Base-by-base conservation (phyloP, 1,284 basidiomycete species). In the Cystobasidium pallidum region DNA sequence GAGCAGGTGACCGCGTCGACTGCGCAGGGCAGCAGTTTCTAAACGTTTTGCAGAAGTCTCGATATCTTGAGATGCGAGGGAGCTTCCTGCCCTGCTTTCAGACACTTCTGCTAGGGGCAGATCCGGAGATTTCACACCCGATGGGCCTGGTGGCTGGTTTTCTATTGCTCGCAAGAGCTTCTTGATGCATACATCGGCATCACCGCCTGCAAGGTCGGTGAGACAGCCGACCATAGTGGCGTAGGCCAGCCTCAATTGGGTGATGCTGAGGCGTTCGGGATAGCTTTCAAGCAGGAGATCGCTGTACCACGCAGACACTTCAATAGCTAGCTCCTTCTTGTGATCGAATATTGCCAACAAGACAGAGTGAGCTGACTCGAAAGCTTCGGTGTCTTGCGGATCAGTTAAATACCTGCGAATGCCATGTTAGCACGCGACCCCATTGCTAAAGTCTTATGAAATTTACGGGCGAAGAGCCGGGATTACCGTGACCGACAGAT, bases 301-400 rank as follows among this genome's bases (percentile, higher is more conserved):
- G 3, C 72, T 72, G 51, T 78, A 78, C 75, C 75, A 77, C 0
- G 72, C 65, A 8, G 73, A 62, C 4, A 77, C 26, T 0, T 72
- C 74, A 17, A 54, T 30, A 1, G 67, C 58, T 39, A 72, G 70
- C 0, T 30, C 28, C 55, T 75, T 77, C 26, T 41, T 32, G 8
- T 64, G 30, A 24, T 15, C 62, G 34, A 61, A 59, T 51, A 77
- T 43, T 3, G 77, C 76, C 28, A 78, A 73, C 21, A 78, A 21
- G 32, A 75, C 76, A 1, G 77, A 77, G 43, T 78, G 77, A 0
- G 77, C 77, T 2, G 76, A 73, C 41, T 78, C 77, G 71, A 78
- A 78, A 10, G 77, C 52, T 36, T 78, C 77, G n/a, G 66, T 57
- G 57, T 76, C 75, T n/a, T 11, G 54, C 1, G 73, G 52, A 8